Evolutionary conservation across 2,329 filamentous ascomycete genomes (phyloP).

Genomic region (Aaosphaeria arxii): DNA sequence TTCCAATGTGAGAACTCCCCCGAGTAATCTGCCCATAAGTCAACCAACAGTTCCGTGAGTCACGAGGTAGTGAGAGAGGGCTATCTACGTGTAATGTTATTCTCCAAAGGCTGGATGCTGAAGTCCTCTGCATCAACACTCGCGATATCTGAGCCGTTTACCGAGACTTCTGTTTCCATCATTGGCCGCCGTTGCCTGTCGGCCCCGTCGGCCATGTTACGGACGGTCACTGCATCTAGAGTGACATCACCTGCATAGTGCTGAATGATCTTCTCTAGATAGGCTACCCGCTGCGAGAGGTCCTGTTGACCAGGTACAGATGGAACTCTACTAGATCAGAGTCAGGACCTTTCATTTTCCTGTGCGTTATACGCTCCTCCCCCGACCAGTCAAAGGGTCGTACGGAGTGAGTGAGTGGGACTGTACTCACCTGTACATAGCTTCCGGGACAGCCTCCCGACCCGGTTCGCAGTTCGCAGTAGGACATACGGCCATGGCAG

Average conservation of each 20-base stretch:
- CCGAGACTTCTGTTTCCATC: not conserved
- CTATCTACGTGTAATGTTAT: not conserved
- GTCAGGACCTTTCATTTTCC: no score
- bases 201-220: not conserved
- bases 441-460: no score
- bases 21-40: constrained; percentile 9
- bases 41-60: constrained; percentile 7
- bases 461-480: no score
- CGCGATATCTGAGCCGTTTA: not conserved
- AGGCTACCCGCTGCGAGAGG: constrained; percentile 2
- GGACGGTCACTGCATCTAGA: not conserved
- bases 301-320: not conserved
- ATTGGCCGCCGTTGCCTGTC: not conserved
- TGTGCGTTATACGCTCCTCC: no score
- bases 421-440: no score
- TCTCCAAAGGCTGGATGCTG: not conserved
- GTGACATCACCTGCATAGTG: not conserved
- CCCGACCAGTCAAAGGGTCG: no score
- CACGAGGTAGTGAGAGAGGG: not conserved
- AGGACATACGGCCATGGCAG: no score
- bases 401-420: no score
- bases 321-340: not conserved
- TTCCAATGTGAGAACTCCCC: constrained; percentile 16
- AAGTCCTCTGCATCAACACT: not conserved
- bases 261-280: constrained; percentile 6